phyloP scores from a whole-genome alignment of 176 grass and related monocot genomes.

The Triticum urartu region DNA sequence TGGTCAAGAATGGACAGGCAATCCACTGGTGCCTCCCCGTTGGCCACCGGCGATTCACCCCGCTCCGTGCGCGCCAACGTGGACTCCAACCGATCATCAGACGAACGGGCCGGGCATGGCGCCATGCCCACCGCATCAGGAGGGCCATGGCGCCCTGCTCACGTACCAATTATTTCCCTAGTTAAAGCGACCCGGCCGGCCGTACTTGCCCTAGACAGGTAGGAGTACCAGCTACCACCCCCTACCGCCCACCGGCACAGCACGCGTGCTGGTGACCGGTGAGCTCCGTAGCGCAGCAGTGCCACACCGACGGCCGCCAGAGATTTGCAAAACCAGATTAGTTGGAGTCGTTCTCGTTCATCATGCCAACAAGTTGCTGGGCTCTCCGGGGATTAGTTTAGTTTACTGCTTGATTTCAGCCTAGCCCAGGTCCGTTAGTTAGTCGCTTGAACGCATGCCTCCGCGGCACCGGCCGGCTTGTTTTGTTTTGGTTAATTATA shows the following conservation, averaged over 20 bases:
- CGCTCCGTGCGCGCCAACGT: not conserved
- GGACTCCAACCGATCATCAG: not conserved
- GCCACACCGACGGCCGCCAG: not conserved
- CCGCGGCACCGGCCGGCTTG: not conserved
- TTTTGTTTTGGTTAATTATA: not conserved
- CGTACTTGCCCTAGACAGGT: not conserved
- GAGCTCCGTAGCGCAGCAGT: not conserved
- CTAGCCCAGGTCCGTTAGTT: not conserved
- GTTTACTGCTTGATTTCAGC: not conserved
- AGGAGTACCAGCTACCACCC: not conserved
- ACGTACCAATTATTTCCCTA: not conserved
- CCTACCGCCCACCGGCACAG: not conserved
- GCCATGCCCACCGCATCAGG: not conserved
- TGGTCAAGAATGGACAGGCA: slow-evolving; percentile 25
- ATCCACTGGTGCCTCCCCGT: not conserved
- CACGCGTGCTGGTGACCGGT: not conserved
- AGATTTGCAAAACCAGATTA: not conserved
- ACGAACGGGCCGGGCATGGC: not conserved
- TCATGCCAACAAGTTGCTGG: not conserved
- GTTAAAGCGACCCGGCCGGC: not conserved
- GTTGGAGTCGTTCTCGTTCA: not conserved
- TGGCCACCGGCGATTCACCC: not conserved
- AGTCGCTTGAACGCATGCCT: not conserved
- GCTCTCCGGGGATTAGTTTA: not conserved
- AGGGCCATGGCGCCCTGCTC: not conserved